These are phyloP conservation scores for Malus orientalis DNA, from an alignment of 306 rosid genomes.

Conservation along the genomic window DNA sequence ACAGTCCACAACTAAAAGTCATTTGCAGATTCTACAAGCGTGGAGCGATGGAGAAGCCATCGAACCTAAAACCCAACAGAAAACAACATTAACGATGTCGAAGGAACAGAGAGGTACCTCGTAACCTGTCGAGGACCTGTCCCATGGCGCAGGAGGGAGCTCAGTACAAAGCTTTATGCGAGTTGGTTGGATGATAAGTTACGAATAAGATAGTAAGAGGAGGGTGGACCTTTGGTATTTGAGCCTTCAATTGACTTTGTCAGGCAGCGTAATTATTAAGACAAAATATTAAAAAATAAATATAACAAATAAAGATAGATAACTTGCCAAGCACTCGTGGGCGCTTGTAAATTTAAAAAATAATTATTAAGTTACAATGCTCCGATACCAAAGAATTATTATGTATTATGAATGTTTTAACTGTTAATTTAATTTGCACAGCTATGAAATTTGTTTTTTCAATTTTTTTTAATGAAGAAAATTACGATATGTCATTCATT, in stretches of 20 bases:
- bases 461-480: too few relatives aligned
- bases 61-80: background rate
- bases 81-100: background rate
- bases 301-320: too few relatives aligned
- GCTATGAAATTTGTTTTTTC: too few relatives aligned
- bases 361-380: too few relatives aligned
- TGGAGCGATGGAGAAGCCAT: background rate
- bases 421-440: too few relatives aligned
- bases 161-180: background rate
- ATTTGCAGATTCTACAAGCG: background rate
- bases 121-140: slow-evolving; percentile 40
- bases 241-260: background rate
- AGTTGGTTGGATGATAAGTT: background rate
- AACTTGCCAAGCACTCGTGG: too few relatives aligned
- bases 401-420: too few relatives aligned
- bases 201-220: background rate
- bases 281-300: too few relatives aligned
- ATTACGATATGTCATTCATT: too few relatives aligned
- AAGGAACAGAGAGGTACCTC: slow-evolving; percentile 25
- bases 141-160: slow-evolving; percentile 35
- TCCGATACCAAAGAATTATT: too few relatives aligned
- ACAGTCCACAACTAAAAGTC: too few relatives aligned
- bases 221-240: background rate
- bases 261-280: background rate
- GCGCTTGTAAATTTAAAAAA: too few relatives aligned